Evolutionary conservation across 2,329 filamentous ascomycete genomes (phyloP).

Genomic region (Nemania sp.): DNA sequence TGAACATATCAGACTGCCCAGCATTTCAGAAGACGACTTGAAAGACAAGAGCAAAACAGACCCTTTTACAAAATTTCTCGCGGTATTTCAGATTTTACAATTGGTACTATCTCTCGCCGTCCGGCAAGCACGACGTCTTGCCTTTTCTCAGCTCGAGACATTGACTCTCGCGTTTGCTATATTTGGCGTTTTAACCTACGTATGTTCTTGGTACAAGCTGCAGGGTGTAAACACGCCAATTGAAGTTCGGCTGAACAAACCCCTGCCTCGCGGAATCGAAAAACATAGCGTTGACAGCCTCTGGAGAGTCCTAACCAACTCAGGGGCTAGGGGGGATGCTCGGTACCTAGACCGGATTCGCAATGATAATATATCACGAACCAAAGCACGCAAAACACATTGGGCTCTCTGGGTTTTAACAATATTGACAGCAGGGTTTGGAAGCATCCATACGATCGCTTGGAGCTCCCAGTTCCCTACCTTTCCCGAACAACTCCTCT

Average conservation of each 20-base stretch:
- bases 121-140: not conserved
- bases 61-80: not conserved
- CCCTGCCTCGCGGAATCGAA: not conserved
- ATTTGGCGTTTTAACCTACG: not conserved
- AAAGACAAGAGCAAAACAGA: slow-evolving; percentile 16
- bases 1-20: not conserved
- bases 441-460: slow-evolving; percentile 14
- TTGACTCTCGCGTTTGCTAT: slow-evolving; percentile 10
- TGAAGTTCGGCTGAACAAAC: not conserved
- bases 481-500: slow-evolving; percentile 7
- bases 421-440: slow-evolving; percentile 1
- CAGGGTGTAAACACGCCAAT: slow-evolving; percentile 4
- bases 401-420: slow-evolving; percentile 9
- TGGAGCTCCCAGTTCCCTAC: slow-evolving; percentile 19
- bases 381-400: not conserved
- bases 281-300: slow-evolving; percentile 3
- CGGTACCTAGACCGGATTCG: not conserved
- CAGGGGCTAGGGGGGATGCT: not conserved
- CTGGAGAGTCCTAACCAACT: not conserved
- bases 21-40: slow-evolving; percentile 2
- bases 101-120: slow-evolving; percentile 2
- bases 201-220: slow-evolving; percentile 11
- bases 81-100: slow-evolving; percentile 7
- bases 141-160: slow-evolving; percentile 15
- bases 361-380: slow-evolving; percentile 10